Conservation (phyloP, 106 monocot genomes). For the Chionographis japonica region DNA sequence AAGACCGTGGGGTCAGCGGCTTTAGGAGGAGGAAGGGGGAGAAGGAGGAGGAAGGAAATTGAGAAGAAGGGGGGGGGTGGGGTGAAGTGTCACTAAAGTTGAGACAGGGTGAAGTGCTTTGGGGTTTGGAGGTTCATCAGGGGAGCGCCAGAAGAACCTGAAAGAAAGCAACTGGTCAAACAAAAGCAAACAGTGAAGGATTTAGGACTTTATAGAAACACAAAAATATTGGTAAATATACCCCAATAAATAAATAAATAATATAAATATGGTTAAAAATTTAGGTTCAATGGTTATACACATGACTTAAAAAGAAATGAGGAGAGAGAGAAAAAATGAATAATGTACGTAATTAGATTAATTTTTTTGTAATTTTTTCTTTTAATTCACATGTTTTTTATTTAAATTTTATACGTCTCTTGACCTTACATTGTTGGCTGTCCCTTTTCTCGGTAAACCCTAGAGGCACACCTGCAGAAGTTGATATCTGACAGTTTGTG, state of each 20-base stretch:
- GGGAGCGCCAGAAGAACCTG: conserved; percentile 23
- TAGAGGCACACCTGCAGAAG: conserved; percentile 17
- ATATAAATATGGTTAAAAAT: no score
- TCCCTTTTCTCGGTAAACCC: conserved; percentile 11
- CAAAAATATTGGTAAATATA: no score
- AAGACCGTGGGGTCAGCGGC: not conserved
- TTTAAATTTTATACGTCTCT: no score
- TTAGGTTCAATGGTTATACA: no score
- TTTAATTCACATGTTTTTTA: no score
- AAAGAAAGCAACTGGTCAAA: conserved; percentile 24
- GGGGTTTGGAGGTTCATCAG: conserved; percentile 9
- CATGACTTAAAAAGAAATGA: no score
- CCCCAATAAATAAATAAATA: no score
- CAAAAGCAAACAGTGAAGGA: not conserved
- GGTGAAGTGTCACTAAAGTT: not conserved
- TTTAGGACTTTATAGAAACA: no score
- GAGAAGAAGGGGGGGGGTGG: conserved; percentile 2
- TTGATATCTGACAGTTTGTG: conserved; percentile 19
- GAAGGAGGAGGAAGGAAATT: not conserved
- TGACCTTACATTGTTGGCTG: not conserved
- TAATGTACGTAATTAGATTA: no score
- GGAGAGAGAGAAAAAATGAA: no score
- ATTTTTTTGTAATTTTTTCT: no score
- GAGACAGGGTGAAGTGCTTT: conserved; percentile 12
- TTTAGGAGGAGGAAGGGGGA: not conserved